Percentiles rank a stretch among this genome's conserved stretches.
Evolutionary conservation across 768 basidiomycete genomes (phyloP).

Genomic region (Sistotremastrum suecicum): DNA sequence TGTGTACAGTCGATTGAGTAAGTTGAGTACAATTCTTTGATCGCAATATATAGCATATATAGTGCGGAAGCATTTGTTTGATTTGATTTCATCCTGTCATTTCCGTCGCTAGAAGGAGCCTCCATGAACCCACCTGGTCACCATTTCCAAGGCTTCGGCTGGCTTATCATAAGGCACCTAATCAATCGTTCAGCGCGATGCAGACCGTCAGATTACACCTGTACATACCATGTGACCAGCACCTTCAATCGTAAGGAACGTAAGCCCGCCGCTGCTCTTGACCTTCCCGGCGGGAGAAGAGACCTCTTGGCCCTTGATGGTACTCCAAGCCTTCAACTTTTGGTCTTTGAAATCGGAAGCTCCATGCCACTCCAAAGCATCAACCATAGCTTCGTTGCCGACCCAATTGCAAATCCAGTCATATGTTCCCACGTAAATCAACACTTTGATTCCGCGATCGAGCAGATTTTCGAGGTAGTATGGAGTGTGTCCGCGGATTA

Average conservation of each 20-base stretch:
- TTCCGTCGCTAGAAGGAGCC: slow-evolving; percentile 3
- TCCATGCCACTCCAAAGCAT: slow-evolving; percentile 23
- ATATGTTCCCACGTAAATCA: slow-evolving; percentile 18
- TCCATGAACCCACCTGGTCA: slow-evolving; percentile 17
- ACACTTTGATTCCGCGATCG: slow-evolving; percentile 20
- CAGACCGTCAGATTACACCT: background rate
- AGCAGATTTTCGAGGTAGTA: slow-evolving; percentile 24
- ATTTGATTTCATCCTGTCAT: no score
- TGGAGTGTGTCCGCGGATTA: slow-evolving; percentile 13
- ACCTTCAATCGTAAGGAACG: slow-evolving; percentile 5
- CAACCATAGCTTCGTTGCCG: slow-evolving; percentile 26
- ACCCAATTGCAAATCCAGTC: slow-evolving; percentile 14
- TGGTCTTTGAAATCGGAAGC: slow-evolving; percentile 14
- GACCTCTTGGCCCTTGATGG: slow-evolving; percentile 26
- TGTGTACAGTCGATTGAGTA: no score
- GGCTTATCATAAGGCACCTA: slow-evolving; percentile 15
- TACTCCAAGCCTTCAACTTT: slow-evolving; percentile 20
- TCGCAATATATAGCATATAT: no score
- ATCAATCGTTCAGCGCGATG: no score
- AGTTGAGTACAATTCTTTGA: no score
- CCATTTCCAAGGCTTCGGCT: slow-evolving; percentile 18
- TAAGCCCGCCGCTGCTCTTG: slow-evolving; percentile 1
- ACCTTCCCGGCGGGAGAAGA: slow-evolving; percentile 23
- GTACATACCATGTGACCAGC: slow-evolving; percentile 6
- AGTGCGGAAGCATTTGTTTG: no score